A percentile compares a stretch with the other conserved stretches of the same genome.
These are phyloP conservation scores for Fomitopsis betulina DNA, from an alignment of 1,284 basidiomycete species.

Conservation along the genomic window DNA sequence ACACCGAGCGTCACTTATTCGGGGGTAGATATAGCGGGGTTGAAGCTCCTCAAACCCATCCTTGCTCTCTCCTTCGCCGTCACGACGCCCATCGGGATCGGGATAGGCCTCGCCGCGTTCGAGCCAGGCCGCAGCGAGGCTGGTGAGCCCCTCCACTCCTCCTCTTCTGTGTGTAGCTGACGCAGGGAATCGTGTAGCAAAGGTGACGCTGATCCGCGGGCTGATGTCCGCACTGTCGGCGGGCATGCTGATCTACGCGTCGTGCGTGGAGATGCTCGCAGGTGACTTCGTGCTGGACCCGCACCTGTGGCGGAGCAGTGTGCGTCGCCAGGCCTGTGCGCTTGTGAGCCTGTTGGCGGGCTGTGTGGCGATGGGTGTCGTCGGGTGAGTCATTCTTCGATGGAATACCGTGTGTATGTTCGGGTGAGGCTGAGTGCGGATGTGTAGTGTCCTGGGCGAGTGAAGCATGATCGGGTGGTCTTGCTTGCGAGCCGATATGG, in stretches of 20 bases:
- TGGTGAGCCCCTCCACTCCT: conserved; percentile 18
- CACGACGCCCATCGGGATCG: conserved; percentile 66
- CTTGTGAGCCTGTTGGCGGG: conserved; percentile 52
- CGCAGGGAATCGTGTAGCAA: conserved; percentile 26
- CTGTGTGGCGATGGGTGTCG: conserved; percentile 50
- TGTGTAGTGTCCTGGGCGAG: conserved; percentile 1
- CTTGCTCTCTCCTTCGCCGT: conserved; percentile 64
- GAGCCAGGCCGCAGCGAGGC: conserved; percentile 24
- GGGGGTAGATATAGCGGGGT: conserved; percentile 6
- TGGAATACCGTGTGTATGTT: too few relatives aligned
- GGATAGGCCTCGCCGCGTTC: conserved; percentile 49
- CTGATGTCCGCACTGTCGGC: conserved; percentile 73
- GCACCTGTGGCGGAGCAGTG: conserved; percentile 36
- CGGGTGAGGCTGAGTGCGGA: background rate
- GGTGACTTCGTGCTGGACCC: conserved; percentile 72
- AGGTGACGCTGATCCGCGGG: conserved; percentile 55
- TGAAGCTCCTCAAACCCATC: conserved; percentile 40
- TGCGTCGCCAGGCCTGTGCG: conserved; percentile 46
- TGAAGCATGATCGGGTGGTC: too few relatives aligned
- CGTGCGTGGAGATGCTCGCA: conserved; percentile 77
- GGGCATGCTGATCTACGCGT: conserved; percentile 74
- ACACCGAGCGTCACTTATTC: background rate
- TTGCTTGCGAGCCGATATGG: too few relatives aligned
- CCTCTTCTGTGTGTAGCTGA: background rate
- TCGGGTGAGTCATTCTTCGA: conserved; percentile 29